Conservation (phyloP, 108 stramenopile species). For the Skeletonema grethae region DNA sequence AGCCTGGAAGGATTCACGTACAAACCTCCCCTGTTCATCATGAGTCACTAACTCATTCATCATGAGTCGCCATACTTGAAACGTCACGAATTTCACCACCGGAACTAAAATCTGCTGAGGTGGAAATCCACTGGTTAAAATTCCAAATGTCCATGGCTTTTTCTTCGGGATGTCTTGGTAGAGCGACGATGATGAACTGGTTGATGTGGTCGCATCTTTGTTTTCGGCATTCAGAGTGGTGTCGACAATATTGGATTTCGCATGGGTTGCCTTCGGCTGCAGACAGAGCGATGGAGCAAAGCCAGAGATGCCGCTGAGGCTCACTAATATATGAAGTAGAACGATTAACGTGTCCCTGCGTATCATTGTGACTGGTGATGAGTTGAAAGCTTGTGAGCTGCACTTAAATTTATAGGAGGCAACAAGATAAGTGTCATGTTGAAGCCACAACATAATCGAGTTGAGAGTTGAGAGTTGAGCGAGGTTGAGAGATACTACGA, state of each 20-base stretch:
- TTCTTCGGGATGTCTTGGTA: slow-evolving; percentile 35
- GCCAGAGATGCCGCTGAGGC: neutral
- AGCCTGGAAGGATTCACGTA: slow-evolving; percentile 53
- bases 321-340: neutral
- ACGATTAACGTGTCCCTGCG: neutral
- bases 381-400: too few species aligned
- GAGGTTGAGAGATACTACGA: too few species aligned
- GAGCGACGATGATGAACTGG: slow-evolving; percentile 12
- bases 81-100: slow-evolving; percentile 50
- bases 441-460: too few species aligned
- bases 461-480: too few species aligned
- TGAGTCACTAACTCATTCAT: slow-evolving; percentile 56
- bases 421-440: too few species aligned
- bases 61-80: slow-evolving; percentile 53
- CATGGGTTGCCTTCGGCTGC: neutral
- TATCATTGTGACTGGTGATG: neutral
- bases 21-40: slow-evolving; percentile 46
- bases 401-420: too few species aligned
- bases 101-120: slow-evolving; percentile 57
- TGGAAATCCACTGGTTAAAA: slow-evolving; percentile 54
- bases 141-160: slow-evolving; percentile 50
- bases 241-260: too few species aligned
- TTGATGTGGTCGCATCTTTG: neutral
- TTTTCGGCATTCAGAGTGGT: neutral
- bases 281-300: neutral